These are phyloP conservation scores for Ceratobasidium sp. DNA, from an alignment of 1,284 basidiomycete genomes.

Conservation along the genomic window DNA sequence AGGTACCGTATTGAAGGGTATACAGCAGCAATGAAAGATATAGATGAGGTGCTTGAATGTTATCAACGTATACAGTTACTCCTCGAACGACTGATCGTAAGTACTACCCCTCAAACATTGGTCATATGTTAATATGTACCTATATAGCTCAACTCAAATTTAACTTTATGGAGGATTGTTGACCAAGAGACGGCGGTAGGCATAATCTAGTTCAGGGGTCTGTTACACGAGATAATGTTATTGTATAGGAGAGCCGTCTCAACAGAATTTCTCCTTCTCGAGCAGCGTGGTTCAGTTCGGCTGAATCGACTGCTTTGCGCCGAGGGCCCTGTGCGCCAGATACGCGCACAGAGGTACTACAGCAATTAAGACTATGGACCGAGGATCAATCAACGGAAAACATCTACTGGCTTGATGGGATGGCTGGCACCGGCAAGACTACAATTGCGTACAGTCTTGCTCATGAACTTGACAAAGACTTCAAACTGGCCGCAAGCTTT, in stretches of 20 bases:
- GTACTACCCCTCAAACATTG: background rate
- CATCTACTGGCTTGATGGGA: background rate
- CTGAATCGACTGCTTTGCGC: background rate
- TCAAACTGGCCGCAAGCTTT: slow-evolving; percentile 48
- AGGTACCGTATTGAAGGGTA: background rate
- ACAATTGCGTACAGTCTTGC: background rate
- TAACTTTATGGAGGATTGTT: background rate
- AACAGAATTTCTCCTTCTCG: background rate
- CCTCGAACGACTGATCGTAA: background rate
- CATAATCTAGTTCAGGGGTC: too few relatives aligned
- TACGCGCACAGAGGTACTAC: background rate
- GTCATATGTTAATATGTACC: background rate
- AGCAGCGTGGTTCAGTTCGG: background rate
- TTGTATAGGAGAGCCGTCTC: background rate
- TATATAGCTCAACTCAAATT: background rate
- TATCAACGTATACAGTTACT: background rate
- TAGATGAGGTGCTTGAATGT: background rate
- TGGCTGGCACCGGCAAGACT: too few relatives aligned
- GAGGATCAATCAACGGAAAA: background rate
- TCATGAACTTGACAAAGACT: background rate
- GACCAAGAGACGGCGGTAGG: background rate
- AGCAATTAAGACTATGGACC: background rate
- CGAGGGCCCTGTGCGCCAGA: background rate
- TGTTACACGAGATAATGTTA: background rate
- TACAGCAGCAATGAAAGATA: background rate